A percentile compares a stretch with the other conserved stretches of the same genome.
These are phyloP conservation scores for Yarrowia galli DNA, from an alignment of 1,139 yeast species.

Conservation along the genomic window DNA sequence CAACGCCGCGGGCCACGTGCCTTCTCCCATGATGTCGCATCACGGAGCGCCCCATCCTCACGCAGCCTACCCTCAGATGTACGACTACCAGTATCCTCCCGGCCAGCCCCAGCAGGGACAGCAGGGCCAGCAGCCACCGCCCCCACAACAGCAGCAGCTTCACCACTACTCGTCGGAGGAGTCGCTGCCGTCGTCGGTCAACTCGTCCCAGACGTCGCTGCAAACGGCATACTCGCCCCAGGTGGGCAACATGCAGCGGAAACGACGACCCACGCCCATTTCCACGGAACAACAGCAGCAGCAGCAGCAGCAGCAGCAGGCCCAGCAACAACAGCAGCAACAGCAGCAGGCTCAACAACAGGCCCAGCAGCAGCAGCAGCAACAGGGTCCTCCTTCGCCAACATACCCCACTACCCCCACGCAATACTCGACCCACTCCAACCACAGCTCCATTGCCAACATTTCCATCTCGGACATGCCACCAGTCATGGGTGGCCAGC, in stretches of 20 bases:
- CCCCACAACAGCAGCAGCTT: conserved; percentile 24
- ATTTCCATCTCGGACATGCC: conserved; percentile 26
- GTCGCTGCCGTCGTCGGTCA: conserved; percentile 34
- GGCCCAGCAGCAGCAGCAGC: conserved; percentile 39
- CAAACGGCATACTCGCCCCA: conserved; percentile 36
- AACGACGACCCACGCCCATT: conserved; percentile 30
- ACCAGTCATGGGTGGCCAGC: conserved; percentile 27
- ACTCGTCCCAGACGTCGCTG: conserved; percentile 39
- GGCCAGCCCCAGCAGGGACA: conserved; percentile 38
- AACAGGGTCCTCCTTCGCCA: conserved; percentile 10
- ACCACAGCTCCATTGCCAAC: conserved; percentile 39
- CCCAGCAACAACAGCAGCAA: conserved; percentile 39
- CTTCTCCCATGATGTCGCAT: conserved; percentile 38
- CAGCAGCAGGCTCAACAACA: conserved; percentile 39
- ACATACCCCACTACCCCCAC: conserved; percentile 39
- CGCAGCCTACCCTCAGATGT: conserved; percentile 36
- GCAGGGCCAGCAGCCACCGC: conserved; percentile 8
- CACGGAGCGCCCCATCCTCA: conserved; percentile 36
- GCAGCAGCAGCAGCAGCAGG: conserved; percentile 40
- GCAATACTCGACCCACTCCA: conserved; percentile 41
- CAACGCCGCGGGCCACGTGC: conserved; percentile 16
- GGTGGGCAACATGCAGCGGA: conserved; percentile 36
- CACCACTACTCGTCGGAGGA: conserved; percentile 40
- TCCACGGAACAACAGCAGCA: conserved; percentile 36
- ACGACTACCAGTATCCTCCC: conserved; percentile 39